Conservation (phyloP, 257 asterid species). For the Handroanthus guayacan region DNA sequence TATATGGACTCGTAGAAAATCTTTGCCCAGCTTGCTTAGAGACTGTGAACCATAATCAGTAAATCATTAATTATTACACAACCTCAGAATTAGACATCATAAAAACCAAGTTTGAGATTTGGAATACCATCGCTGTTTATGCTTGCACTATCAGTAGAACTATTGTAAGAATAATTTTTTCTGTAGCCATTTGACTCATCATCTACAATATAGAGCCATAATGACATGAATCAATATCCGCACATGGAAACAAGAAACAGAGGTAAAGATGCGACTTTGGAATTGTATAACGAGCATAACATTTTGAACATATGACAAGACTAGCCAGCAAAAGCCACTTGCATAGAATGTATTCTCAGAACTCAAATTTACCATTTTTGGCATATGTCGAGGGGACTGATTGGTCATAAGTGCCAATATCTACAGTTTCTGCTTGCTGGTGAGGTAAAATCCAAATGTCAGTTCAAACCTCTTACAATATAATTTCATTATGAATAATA, state of each 20-base stretch:
- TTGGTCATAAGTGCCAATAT: conserved; percentile 77
- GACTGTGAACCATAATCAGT: conserved; percentile 43
- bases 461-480: neutral
- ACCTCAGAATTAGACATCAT: conserved; percentile 3
- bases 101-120: conserved; percentile 24
- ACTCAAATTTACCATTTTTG: conserved; percentile 51
- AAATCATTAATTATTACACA: conserved; percentile 25
- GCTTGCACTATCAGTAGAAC: conserved; percentile 51
- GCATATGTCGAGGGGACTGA: conserved; percentile 51
- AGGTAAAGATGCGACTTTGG: neutral
- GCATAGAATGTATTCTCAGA: neutral
- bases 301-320: neutral
- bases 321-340: neutral
- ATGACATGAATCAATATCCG: conserved; percentile 10
- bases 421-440: conserved; percentile 68
- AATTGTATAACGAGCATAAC: neutral
- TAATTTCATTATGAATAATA: neutral
- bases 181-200: conserved; percentile 50
- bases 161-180: conserved; percentile 46
- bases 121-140: conserved; percentile 51
- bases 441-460: conserved; percentile 20
- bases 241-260: neutral
- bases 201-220: conserved; percentile 46
- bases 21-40: conserved; percentile 55
- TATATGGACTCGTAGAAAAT: conserved; percentile 51